phyloP scores from a whole-genome alignment of 768 basidiomycete genomes.

The Astraeus odoratus region DNA sequence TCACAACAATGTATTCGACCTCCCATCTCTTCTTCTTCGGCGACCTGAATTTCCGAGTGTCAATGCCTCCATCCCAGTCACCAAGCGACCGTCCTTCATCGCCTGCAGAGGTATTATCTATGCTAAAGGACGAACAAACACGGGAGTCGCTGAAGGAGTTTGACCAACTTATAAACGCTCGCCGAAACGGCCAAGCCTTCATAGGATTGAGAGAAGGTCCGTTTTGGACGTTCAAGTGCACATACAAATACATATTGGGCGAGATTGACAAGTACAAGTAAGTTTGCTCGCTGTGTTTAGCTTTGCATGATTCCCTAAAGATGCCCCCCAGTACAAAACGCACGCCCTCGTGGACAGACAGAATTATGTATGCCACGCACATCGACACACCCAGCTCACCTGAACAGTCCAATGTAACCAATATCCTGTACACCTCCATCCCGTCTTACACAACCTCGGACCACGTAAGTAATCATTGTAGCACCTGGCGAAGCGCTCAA shows the following conservation, averaged over 20 bases:
- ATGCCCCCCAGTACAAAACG: constrained; percentile 50
- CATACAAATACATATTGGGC: constrained; percentile 82
- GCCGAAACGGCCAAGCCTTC: constrained; percentile 57
- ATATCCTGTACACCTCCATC: constrained; percentile 70
- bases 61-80: constrained; percentile 54
- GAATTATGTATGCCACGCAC: constrained; percentile 78
- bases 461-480: constrained; percentile 48
- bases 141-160: constrained; percentile 61
- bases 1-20: constrained; percentile 70
- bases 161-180: constrained; percentile 66
- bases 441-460: constrained; percentile 86
- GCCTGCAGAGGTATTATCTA: constrained; percentile 32
- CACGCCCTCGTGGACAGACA: constrained; percentile 88
- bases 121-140: constrained; percentile 41
- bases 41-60: constrained; percentile 87
- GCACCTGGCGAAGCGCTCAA: neutral
- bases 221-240: constrained; percentile 85
- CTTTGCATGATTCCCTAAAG: neutral
- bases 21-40: constrained; percentile 92
- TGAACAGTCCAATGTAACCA: constrained; percentile 48
- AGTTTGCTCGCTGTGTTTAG: constrained; percentile 14
- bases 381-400: constrained; percentile 51
- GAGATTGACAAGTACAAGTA: constrained; percentile 80
- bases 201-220: constrained; percentile 77
- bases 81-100: constrained; percentile 29